These are phyloP conservation scores for Keqinozyma sinolaborantium DNA, from an alignment of 1,139 yeast genomes.

Conservation along the genomic window DNA sequence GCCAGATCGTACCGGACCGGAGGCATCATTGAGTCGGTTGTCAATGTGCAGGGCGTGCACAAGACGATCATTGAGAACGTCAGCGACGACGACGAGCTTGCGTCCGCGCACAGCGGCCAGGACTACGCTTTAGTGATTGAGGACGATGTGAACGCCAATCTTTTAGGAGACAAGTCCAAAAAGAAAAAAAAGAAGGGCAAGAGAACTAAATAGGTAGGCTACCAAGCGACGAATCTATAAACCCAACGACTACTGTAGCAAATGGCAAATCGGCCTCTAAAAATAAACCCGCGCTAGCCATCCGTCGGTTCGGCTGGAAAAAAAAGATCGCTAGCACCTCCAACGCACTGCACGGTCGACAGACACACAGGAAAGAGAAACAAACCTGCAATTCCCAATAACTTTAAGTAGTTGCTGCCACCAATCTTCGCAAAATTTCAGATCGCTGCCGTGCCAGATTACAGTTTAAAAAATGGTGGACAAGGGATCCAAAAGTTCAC, in stretches of 20 bases:
- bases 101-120: background rate
- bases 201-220: constrained; percentile 1
- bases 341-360: no score
- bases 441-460: no score
- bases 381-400: no score
- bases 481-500: background rate
- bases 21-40: constrained; percentile 81
- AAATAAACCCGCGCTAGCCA: no score
- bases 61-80: constrained; percentile 79
- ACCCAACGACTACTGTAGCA: no score
- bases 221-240: background rate
- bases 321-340: no score
- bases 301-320: no score
- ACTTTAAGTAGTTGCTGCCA: no score
- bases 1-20: constrained; percentile 50
- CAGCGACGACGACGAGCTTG: constrained; percentile 22
- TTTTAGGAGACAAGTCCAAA: background rate
- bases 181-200: constrained; percentile 3
- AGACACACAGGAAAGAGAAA: no score
- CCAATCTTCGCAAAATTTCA: no score
- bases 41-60: constrained; percentile 79
- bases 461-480: background rate
- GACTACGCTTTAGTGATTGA: constrained; percentile 1
- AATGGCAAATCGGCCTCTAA: no score
- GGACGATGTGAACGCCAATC: background rate